Percentiles rank a stretch among this genome's conserved stretches.
These are phyloP conservation scores for Isatis tinctoria DNA, from an alignment of 345 rosid genomes.

Conservation along the genomic window DNA sequence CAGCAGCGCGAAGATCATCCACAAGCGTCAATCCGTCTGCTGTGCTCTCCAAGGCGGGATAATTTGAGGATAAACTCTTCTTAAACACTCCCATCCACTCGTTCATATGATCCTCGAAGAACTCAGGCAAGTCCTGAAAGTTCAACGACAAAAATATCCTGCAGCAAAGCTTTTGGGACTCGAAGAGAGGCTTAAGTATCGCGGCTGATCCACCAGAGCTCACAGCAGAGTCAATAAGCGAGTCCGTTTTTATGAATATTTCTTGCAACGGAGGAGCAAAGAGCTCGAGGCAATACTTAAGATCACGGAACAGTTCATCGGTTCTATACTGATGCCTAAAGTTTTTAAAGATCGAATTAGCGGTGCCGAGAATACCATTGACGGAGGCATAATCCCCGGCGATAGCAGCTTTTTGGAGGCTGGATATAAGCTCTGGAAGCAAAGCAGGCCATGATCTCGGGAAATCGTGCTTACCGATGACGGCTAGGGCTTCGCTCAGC, in stretches of 20 bases:
- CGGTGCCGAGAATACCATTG: slow-evolving; percentile 91
- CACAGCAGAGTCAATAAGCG: slow-evolving; percentile 52
- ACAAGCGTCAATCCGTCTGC: slow-evolving; percentile 52
- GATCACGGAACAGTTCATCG: slow-evolving; percentile 67
- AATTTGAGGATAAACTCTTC: slow-evolving; percentile 58
- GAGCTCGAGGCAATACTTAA: slow-evolving; percentile 74
- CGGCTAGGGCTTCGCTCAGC: slow-evolving; percentile 84
- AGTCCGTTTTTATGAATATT: slow-evolving; percentile 58
- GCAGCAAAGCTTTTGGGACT: slow-evolving; percentile 85
- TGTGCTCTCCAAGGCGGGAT: slow-evolving; percentile 56
- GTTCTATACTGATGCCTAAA: slow-evolving; percentile 82
- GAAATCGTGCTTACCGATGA: slow-evolving; percentile 89
- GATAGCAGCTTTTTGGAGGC: slow-evolving; percentile 45
- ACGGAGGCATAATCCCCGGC: slow-evolving; percentile 57
- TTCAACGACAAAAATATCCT: slow-evolving; percentile 83
- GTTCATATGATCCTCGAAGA: slow-evolving; percentile 90
- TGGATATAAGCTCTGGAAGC: slow-evolving; percentile 77
- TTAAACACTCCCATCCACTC: slow-evolving; percentile 93
- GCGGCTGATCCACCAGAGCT: slow-evolving; percentile 46
- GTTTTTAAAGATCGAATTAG: slow-evolving; percentile 82
- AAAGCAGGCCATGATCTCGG: slow-evolving; percentile 77
- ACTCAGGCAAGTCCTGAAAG: slow-evolving; percentile 90
- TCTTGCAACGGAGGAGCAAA: slow-evolving; percentile 72
- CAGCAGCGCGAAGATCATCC: slow-evolving; percentile 78
- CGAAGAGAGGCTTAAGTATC: slow-evolving; percentile 55